Percentiles rank a stretch among this genome's conserved stretches.
Evolutionary conservation across 2,329 filamentous ascomycete species (phyloP).

Genomic region (Paraphoma chrysanthemicola): DNA sequence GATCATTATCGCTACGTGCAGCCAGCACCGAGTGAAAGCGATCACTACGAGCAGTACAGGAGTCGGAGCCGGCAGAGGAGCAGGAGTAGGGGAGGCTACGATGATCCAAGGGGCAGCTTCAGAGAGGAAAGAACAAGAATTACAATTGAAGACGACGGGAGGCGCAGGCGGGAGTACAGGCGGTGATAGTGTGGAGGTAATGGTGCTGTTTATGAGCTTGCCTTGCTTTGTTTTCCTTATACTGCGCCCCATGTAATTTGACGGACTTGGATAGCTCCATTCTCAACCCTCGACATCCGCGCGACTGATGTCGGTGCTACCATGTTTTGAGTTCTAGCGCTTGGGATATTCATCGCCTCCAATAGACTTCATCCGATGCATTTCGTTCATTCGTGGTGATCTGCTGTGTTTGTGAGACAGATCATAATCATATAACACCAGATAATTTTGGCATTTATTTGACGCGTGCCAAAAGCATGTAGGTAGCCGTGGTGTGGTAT

Average conservation of each 20-base stretch:
- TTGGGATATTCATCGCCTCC: too few species aligned
- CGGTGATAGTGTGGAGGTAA: conserved; percentile 5
- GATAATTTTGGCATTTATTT: background rate
- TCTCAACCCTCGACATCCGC: too few species aligned
- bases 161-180: conserved; percentile 33
- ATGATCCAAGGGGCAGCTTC: conserved; percentile 34
- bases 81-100: conserved; percentile 37
- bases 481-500: background rate
- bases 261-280: too few species aligned
- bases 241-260: too few species aligned
- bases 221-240: too few species aligned
- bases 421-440: too few species aligned
- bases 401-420: too few species aligned
- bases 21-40: conserved; percentile 41
- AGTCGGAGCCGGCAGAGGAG: conserved; percentile 30
- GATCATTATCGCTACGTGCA: conserved; percentile 58
- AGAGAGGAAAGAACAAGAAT: conserved; percentile 43
- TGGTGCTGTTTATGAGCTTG: too few species aligned
- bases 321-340: too few species aligned
- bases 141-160: conserved; percentile 30
- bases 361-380: too few species aligned
- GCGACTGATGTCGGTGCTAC: too few species aligned
- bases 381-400: too few species aligned
- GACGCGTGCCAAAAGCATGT: background rate
- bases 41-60: conserved; percentile 34